Evolutionary conservation across 202 grass and related monocot species (phyloP), one percentile per base, ranked within the genome.

Genomic region (Dendrocalamus latiflorus): DNA sequence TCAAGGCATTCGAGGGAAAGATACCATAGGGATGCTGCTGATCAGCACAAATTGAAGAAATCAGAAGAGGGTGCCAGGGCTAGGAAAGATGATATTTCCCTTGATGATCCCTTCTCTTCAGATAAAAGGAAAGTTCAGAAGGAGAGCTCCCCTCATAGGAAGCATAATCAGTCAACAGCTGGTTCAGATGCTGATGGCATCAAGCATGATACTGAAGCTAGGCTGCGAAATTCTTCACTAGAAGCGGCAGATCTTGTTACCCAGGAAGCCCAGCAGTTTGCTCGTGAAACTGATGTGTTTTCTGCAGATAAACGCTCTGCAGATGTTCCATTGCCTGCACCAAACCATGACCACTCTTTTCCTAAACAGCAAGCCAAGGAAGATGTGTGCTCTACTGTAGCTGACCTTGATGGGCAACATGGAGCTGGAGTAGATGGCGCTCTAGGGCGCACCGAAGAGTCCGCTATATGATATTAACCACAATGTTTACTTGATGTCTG

Each of bases 1-100:
- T 94, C 87, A 56, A 82, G 67, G 24, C 79, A 55, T 86, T 76
- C 75, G 16, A 47, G 77, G 41, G 88, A 90, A 80, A 85, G 53
- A 6, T 70, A 76, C 39, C 47, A 56, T 72, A 70, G 54, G 74
- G 68, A 74, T 79, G 51, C 36, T 63, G 34, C 48, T 70, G 85
- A 72, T 24, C 62, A 69, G 72, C 69, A 83, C 25, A 78, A 81
- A 73, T 78, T 68, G 3, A 82, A 87, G 53, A 91, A 73, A 82
- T 72, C 48, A 22, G 81, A 91, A 84, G 73, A 91, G 30, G 62
- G 74, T 66, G 28, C 18, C n/a, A 48, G 47, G 45, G 5, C 63
- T 33, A 38, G 6, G 44, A 77, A 72, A 70, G 20, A 17, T 34
- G 47, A 76, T 76, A 15, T 34, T 69, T 55, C 33, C 72, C 24